phyloP scores from a whole-genome alignment of 768 basidiomycete genomes.

The Tubosaeta brunneosetosa region DNA sequence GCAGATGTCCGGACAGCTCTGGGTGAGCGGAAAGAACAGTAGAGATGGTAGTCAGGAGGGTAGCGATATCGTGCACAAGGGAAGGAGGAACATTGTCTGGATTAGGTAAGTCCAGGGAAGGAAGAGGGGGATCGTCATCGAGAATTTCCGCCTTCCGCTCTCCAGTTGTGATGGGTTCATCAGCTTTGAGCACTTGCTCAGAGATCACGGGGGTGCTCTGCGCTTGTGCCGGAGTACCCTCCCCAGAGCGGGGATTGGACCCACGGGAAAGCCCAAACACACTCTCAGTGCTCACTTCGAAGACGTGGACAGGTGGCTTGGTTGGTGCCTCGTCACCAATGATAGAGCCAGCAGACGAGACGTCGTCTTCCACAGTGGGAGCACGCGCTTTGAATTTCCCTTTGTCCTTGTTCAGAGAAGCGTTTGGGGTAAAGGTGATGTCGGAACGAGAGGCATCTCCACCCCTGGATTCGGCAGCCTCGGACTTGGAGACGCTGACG shows the following conservation, averaged over 20 bases:
- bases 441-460: conserved; percentile 31
- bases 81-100: conserved; percentile 35
- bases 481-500: conserved; percentile 29
- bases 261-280: conserved; percentile 19
- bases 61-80: conserved; percentile 60
- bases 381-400: conserved; percentile 26
- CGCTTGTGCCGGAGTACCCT: conserved; percentile 31
- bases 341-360: conserved; percentile 41
- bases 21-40: conserved; percentile 60
- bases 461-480: conserved; percentile 28
- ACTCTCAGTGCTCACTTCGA: conserved; percentile 34
- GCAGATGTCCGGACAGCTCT: conserved; percentile 64
- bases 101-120: conserved; percentile 37
- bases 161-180: conserved; percentile 4
- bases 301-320: conserved; percentile 63
- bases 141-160: conserved; percentile 10
- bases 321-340: conserved; percentile 38
- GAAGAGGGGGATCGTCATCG: conserved; percentile 47
- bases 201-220: conserved; percentile 39
- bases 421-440: conserved; percentile 13
- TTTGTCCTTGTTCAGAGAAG: conserved; percentile 46
- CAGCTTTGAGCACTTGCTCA: conserved; percentile 19
- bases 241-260: conserved; percentile 17
- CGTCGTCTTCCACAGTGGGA: conserved; percentile 29
- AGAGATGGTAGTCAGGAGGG: conserved; percentile 53